Conservation (phyloP, 1,139 yeast species). For the Saccharomyces pastorianus region DNA sequence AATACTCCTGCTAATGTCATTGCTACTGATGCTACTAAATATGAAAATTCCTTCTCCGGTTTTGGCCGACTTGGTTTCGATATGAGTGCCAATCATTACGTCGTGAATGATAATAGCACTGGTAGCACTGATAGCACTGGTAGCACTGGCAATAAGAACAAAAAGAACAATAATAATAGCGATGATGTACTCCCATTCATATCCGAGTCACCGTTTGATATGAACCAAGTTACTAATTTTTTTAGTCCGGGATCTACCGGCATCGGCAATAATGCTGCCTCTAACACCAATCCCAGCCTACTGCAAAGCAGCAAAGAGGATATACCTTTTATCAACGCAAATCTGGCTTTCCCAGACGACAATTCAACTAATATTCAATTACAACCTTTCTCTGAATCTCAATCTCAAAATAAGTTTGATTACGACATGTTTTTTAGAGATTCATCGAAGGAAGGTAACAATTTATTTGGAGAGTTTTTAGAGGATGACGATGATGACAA, state of each 20-base stretch:
- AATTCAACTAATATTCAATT: background rate
- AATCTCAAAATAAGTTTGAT: background rate
- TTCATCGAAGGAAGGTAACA: conserved; percentile 2
- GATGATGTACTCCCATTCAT: conserved; percentile 2
- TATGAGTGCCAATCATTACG: background rate
- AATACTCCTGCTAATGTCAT: conserved; percentile 6
- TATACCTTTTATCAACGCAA: conserved; percentile 19
- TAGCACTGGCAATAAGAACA: no score
- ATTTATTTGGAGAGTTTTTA: conserved; percentile 6
- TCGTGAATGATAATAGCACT: background rate
- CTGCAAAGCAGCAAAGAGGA: conserved; percentile 1
- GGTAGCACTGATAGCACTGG: background rate
- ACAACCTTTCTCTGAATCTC: background rate
- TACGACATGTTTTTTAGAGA: conserved; percentile 5
- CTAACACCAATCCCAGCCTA: background rate
- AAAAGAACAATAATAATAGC: conserved; percentile 3
- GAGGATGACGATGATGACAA: conserved; percentile 6
- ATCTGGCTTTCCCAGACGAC: conserved; percentile 21
- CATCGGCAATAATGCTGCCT: background rate
- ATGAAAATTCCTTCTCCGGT: conserved; percentile 3
- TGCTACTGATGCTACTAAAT: background rate
- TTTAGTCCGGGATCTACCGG: conserved; percentile 1
- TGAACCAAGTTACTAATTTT: conserved; percentile 1
- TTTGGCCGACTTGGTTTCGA: conserved; percentile 12
- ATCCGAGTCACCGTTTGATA: conserved; percentile 3